Base-by-base conservation (phyloP, 495 filamentous ascomycete species). In the Xanthoparmelia taractica region DNA sequence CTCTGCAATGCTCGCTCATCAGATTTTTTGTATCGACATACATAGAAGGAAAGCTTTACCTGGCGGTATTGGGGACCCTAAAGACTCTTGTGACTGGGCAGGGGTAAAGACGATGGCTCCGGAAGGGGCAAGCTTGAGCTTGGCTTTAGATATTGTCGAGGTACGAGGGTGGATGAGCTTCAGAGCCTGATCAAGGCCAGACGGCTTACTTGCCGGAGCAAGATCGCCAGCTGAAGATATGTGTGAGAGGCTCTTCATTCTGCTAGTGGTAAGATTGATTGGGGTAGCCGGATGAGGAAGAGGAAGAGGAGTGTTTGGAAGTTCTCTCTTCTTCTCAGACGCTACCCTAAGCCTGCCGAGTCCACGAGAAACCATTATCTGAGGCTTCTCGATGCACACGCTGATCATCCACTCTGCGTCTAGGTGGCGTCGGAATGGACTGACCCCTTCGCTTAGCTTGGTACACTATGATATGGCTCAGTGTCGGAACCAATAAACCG, bases 61-160 rank as follows among this genome's bases (percentile, higher is more conserved):
- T 54, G 50, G 50, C 4, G 33, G 20, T n/a, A 20, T n/a, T 17
- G 56, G 25, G 12, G 56, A 58, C 12, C n/a, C 56, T 13, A 40
- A 41, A 7, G 56, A 58, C 29, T 58, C n/a, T 11, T 38, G 56
- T 40, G 56, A 58, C 34, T 7, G 56, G 1, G 17, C 4, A 15
- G n/a, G n/a, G 11, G n/a, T 40, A 33, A 58, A 58, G 17, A 58
- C 56, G 34, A 58, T 41, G 4, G 56, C 56, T 27, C 56, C 56
- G 2, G 56, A 58, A 40, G 56, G 56, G 25, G 36, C 56, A 40
- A 58, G 23, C 23, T 15, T 41, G 36, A 58, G 38, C 38, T n/a
- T 40, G 25, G 36, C 25, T 7, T 25, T 27, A 12, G 56, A 20
- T 4, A 7, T 0, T 41, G 15, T 58, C 27, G 56, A 58, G 1